Evolutionary conservation across 192 early-diverging fungal species (phyloP).

Genomic region (Cladochytrium replicatum): DNA sequence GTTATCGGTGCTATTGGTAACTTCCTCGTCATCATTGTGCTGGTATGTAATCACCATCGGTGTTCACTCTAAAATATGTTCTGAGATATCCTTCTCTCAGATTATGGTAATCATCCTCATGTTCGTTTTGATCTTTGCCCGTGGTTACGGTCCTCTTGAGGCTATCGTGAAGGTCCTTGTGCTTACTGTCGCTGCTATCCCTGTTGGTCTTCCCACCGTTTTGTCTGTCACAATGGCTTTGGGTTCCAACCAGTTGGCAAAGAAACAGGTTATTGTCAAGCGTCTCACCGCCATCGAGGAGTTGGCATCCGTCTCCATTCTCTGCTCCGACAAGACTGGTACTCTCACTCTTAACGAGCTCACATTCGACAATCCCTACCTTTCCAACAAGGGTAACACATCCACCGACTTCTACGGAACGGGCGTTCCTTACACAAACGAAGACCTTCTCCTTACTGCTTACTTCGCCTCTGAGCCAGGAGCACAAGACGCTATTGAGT

Average conservation of each 20-base stretch:
- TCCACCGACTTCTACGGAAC: constrained; percentile 47
- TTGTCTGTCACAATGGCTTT: constrained; percentile 93
- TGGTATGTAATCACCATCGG: constrained; percentile 7
- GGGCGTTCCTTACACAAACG: constrained; percentile 34
- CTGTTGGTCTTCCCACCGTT: constrained; percentile 85
- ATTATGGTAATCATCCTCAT: constrained; percentile 53
- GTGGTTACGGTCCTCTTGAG: constrained; percentile 5
- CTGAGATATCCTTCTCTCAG: background rate
- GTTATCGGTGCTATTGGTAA: constrained; percentile 83
- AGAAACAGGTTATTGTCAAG: constrained; percentile 87
- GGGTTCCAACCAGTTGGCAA: constrained; percentile 76
- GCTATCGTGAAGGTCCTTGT: constrained; percentile 60
- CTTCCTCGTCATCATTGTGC: constrained; percentile 69
- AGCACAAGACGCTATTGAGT: constrained; percentile 81
- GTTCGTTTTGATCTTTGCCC: constrained; percentile 49
- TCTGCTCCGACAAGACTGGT: constrained; percentile 60
- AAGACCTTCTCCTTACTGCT: constrained; percentile 72
- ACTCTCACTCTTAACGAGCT: constrained; percentile 86
- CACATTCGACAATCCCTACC: constrained; percentile 74
- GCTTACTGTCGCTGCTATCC: constrained; percentile 83
- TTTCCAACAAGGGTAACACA: constrained; percentile 36
- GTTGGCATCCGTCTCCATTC: constrained; percentile 78
- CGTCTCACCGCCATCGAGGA: constrained; percentile 86
- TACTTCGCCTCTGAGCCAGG: constrained; percentile 78
- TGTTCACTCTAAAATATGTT: no score